These are phyloP conservation scores for Fabrea salina DNA, from an alignment of 169 alveolate genomes.

Conservation along the genomic window DNA sequence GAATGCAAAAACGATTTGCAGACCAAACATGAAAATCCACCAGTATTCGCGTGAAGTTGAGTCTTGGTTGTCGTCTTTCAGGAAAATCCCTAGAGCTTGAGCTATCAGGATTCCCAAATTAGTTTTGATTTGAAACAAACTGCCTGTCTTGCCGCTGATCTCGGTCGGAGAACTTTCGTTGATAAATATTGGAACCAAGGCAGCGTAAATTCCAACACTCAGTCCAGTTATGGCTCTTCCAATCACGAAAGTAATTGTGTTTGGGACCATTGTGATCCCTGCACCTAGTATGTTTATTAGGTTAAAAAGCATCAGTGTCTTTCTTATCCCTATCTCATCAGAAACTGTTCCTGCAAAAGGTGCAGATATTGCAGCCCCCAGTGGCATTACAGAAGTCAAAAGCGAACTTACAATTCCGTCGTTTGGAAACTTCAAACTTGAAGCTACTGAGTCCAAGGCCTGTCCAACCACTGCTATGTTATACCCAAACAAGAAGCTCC, in stretches of 20 bases:
- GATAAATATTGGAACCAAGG: constrained; percentile 7
- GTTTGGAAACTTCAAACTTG: background rate
- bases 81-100: background rate
- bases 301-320: background rate
- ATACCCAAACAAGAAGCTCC: constrained; percentile 23
- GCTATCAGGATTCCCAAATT: background rate
- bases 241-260: background rate
- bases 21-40: background rate
- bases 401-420: background rate
- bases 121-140: background rate
- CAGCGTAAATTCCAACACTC: background rate
- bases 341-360: background rate
- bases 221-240: constrained; percentile 28
- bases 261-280: background rate
- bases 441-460: background rate
- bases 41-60: background rate
- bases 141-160: constrained; percentile 16
- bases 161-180: background rate
- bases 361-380: constrained; percentile 16
- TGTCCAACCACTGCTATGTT: constrained; percentile 11
- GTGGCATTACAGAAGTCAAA: background rate
- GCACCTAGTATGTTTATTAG: background rate
- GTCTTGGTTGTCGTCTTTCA: background rate
- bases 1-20: constrained; percentile 9
- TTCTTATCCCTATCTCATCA: background rate